Conservation (phyloP, 306 rosid genomes). For the Neltuma alba region DNA sequence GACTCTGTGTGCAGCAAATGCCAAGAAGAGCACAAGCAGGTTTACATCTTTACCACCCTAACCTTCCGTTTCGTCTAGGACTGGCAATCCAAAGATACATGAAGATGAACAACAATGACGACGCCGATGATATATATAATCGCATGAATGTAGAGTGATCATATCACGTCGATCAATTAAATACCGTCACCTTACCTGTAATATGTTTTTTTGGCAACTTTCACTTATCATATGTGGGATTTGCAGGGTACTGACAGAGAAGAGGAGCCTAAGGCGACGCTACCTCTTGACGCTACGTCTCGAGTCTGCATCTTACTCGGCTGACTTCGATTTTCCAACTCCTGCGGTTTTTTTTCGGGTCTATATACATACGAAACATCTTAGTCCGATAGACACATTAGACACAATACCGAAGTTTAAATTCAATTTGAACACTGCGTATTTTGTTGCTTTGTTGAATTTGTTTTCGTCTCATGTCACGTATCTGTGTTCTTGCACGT, state of each 20-base stretch:
- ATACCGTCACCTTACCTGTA: background rate
- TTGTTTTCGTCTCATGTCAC: background rate
- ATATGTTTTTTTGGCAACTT: background rate
- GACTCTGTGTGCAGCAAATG: slow-evolving; percentile 32
- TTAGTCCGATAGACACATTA: background rate
- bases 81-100: background rate
- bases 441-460: background rate
- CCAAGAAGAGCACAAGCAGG: slow-evolving; percentile 53
- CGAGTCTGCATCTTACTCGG: slow-evolving; percentile 49
- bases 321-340: background rate
- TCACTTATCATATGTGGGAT: slow-evolving; percentile 20
- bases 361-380: too few relatives aligned
- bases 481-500: background rate
- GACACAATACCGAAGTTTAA: background rate
- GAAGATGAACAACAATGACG: background rate
- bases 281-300: slow-evolving; percentile 79
- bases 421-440: background rate
- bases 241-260: slow-evolving; percentile 60
- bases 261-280: slow-evolving; percentile 59
- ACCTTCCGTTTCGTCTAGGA: background rate
- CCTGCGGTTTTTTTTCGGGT: background rate
- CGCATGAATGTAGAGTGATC: background rate
- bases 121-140: background rate
- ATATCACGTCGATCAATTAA: background rate
- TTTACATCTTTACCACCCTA: slow-evolving; percentile 30